Evolutionary conservation across 257 asterid genomes (phyloP), one percentile per base, ranked within the genome.

Genomic region (Solanum piurae): DNA sequence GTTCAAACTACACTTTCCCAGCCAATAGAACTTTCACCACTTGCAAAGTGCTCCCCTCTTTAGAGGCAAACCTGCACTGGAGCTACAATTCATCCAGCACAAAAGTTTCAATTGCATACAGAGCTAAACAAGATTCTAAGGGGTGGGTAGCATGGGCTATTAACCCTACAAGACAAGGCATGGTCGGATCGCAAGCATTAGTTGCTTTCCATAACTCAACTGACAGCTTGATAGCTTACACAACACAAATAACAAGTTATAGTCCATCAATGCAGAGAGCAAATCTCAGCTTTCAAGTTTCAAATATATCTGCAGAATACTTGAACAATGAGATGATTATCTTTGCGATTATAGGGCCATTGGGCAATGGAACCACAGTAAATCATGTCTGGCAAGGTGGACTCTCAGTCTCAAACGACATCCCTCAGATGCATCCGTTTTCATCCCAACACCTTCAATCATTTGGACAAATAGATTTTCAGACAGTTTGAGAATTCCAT

Each of bases 101-200:
- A 5, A 88, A 86, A 71, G 89, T 89, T 79, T 79, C 92, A 14
- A 88, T 93, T 73, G 94, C 95, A 21, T 93, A 88, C 89, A 86
- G 93, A 33, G 94, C 92, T 27, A 68, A 42, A 34, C 93, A 89
- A 86, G 64, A 73, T 23, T 92, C 98, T 75, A 38, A 87, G 23
- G 97, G 98, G 3, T 96, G 99, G 99, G 86, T 96, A 71, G 96
- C 98, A 1, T 96, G 98, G 98, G 98, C 96, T 37, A 92, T 95
- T 60, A 95, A 95, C 93, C 99, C 99, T 3, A 91, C 94, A 2
- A 88, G 74, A 37, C 37, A 90, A 82, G 95, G 96, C 68, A 96
- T 96, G 99, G 23, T 77, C 33, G 99, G 99, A 37, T 89, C 98
- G 0, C 99, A 95, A 86, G 94, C 99, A 37, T 92, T 96, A 7